These are phyloP conservation scores for Globisporangium paddicum DNA, from an alignment of 352 stramenopile species.

Conservation along the genomic window DNA sequence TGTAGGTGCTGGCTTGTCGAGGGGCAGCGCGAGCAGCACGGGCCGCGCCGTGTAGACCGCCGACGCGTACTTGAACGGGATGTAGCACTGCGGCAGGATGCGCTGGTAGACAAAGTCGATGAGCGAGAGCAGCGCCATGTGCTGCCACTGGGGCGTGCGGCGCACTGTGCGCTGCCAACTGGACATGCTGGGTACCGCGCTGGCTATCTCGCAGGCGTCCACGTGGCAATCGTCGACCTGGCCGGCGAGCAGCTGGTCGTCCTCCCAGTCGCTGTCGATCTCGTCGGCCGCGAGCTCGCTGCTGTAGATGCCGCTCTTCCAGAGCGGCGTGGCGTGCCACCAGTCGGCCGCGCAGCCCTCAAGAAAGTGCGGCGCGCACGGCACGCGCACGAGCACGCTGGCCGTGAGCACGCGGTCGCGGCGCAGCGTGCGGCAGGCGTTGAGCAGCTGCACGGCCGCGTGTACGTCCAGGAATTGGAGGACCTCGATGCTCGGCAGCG, in stretches of 20 bases:
- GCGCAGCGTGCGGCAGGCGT: slow-evolving; percentile 31
- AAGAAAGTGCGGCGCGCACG: slow-evolving; percentile 48
- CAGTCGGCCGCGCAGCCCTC: slow-evolving; percentile 48
- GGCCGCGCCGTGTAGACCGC: slow-evolving; percentile 48
- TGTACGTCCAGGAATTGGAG: slow-evolving; percentile 47
- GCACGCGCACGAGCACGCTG: slow-evolving; percentile 38
- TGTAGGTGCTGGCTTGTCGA: too few species aligned
- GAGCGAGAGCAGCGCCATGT: slow-evolving; percentile 41
- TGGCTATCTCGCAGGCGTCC: background rate
- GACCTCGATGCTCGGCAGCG: slow-evolving; percentile 30
- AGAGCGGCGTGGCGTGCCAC: slow-evolving; percentile 44
- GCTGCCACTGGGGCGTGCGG: slow-evolving; percentile 42
- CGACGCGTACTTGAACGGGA: slow-evolving; percentile 54
- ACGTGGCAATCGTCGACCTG: slow-evolving; percentile 40
- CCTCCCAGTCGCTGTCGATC: slow-evolving; percentile 42
- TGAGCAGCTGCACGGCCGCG: slow-evolving; percentile 42
- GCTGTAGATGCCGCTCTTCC: slow-evolving; percentile 19
- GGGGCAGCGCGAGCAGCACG: slow-evolving; percentile 38
- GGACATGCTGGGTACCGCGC: too few species aligned
- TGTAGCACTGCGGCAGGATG: slow-evolving; percentile 51
- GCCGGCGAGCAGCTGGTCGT: slow-evolving; percentile 21
- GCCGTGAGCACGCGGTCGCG: slow-evolving; percentile 35
- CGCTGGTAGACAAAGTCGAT: slow-evolving; percentile 50
- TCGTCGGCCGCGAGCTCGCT: slow-evolving; percentile 25
- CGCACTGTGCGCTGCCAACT: slow-evolving; percentile 35